Percentiles rank a stretch among this genome's conserved stretches.
These are phyloP conservation scores for Limonium bicolor DNA, from an alignment of 148 eudicot species.

Conservation along the genomic window DNA sequence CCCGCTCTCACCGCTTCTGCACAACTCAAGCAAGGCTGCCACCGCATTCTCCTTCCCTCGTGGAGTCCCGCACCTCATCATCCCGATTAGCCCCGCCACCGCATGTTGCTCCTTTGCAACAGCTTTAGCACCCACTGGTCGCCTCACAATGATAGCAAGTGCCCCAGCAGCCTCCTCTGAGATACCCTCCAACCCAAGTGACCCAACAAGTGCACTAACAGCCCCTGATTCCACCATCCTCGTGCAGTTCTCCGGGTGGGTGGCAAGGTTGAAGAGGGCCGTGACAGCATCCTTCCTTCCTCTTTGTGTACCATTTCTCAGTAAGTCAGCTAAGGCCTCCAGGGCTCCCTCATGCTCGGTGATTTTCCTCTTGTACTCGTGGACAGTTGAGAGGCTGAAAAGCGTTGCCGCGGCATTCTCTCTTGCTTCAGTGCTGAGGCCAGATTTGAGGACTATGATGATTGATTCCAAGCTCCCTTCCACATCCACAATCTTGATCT, in stretches of 20 bases:
- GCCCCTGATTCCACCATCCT: constrained; percentile 57
- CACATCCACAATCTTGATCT: constrained; percentile 49
- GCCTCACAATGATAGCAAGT: constrained; percentile 62
- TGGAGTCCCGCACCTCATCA: constrained; percentile 72
- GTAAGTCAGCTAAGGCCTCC: constrained; percentile 39
- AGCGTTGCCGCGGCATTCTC: constrained; percentile 92
- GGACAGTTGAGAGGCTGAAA: constrained; percentile 84
- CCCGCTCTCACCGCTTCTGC: constrained; percentile 53
- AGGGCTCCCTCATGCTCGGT: constrained; percentile 54
- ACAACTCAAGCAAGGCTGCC: constrained; percentile 73
- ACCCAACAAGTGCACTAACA: constrained; percentile 37
- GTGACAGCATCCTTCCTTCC: constrained; percentile 89
- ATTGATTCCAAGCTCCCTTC: constrained; percentile 51
- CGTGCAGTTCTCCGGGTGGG: constrained; percentile 38
- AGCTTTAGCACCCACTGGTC: constrained; percentile 56
- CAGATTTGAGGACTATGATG: constrained; percentile 41
- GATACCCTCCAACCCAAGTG: constrained; percentile 43
- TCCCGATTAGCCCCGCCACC: constrained; percentile 41
- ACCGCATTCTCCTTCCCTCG: constrained; percentile 87
- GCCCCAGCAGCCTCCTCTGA: constrained; percentile 85
- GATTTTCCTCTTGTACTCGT: constrained; percentile 61
- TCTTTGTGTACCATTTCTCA: constrained; percentile 53
- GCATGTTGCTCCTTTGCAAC: constrained; percentile 55
- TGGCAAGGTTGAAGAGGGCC: constrained; percentile 64
- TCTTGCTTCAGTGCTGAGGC: constrained; percentile 62